Evolutionary conservation across 2,329 filamentous ascomycete genomes (phyloP), one percentile per base, ranked within the genome.

Genomic region (Colletotrichum noveboracense): DNA sequence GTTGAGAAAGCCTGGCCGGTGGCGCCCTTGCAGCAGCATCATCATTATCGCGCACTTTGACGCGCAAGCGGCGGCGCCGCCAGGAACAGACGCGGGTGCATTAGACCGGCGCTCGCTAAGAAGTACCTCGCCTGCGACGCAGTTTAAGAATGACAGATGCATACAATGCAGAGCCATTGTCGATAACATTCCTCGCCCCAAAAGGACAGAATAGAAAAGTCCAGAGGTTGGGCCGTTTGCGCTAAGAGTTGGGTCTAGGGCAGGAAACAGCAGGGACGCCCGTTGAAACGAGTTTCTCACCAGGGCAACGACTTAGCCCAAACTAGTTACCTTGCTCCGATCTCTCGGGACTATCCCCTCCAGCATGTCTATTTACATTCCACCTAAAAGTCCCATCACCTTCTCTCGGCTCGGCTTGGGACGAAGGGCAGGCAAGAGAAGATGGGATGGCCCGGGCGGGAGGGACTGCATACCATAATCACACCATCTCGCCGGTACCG

Each of bases 281-380:
- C 66, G 71, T 74, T 66, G 48, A 66, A 70, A 67, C 62, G 43
- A 26, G 30, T 58, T 21, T 43, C 38, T 75, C 64, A 28, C 61
- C 73, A 61, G 30, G 32, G 69, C 64, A 67, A 61, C 64, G 48
- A 56, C 30, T 68, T 67, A 38, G 13, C 73, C 43, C 16, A 38
- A 73, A 71, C 14, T 64, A 62, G 73, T 73, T 73, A 75, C 73
- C 62, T 75, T 73, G 64, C 69, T 65, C 70, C 73, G 64, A 75
- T 72, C 62, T 67, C 34, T 67, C 69, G 73, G 69, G 32, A 68
- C 55, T 32, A 66, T 58, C 43, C 73, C 24, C 21, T 48, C 28
- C 26, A 48, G 56, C 36, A 21, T 52, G n/a, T 0, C 12, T 36
- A 61, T 32, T 62, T 30, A 8, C 72, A 26, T 66, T 61, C 30